These are phyloP conservation scores for Acanthamoeba healyi DNA, from an alignment of 208 protist species.

Conservation along the genomic window DNA sequence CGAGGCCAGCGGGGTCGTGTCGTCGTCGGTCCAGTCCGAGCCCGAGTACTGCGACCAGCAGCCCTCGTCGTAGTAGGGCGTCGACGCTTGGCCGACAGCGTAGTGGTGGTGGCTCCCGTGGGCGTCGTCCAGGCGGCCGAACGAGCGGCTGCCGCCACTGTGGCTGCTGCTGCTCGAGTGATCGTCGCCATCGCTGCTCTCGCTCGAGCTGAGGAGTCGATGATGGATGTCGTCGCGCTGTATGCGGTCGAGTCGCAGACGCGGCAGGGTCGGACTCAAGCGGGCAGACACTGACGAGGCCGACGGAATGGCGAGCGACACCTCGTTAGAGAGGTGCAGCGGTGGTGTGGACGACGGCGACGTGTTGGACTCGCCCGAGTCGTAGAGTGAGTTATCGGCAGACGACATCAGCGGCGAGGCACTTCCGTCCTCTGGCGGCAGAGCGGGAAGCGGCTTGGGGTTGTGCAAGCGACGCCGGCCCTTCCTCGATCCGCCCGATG, in stretches of 20 bases:
- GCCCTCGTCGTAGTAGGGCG: not conserved
- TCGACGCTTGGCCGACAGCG: not conserved
- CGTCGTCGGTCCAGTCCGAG: not conserved
- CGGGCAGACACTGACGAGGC: not conserved
- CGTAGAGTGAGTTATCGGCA: too few species aligned
- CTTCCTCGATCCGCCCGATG: not conserved
- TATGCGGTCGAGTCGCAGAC: constrained; percentile 2
- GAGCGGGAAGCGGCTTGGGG: not conserved
- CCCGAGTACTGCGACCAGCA: not conserved
- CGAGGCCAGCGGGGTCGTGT: not conserved
- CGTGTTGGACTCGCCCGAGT: too few species aligned
- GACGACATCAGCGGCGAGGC: too few species aligned
- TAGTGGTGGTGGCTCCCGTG: too few species aligned
- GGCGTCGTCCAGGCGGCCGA: not conserved
- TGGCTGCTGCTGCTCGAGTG: not conserved
- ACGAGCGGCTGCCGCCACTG: not conserved
- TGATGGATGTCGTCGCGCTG: not conserved
- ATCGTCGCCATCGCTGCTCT: not conserved
- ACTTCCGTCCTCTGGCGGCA: not conserved
- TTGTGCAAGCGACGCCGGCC: not conserved
- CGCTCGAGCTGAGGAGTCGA: not conserved
- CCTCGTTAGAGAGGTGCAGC: not conserved
- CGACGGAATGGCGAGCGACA: not conserved
- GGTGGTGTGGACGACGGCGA: too few species aligned
- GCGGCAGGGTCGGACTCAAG: constrained; percentile 8